Evolutionary conservation across 1,284 basidiomycete genomes (phyloP).

Genomic region (Cerioporus squamosus): DNA sequence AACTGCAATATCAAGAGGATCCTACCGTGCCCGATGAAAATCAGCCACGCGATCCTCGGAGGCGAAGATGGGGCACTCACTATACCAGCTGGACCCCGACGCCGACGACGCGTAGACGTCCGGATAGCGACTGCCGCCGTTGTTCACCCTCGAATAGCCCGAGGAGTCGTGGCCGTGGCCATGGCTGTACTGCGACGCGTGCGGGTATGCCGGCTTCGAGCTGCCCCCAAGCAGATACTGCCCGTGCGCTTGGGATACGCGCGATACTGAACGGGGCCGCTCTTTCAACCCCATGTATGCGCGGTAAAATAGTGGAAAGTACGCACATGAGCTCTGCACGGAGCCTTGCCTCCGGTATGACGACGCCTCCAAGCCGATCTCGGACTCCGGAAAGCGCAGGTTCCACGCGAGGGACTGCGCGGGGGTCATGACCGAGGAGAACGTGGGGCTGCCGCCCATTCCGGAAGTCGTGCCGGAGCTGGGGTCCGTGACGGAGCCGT

Average conservation of each 20-base stretch:
- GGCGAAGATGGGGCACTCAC: neutral
- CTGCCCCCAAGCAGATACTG: slow-evolving; percentile 11
- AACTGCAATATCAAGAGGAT: neutral
- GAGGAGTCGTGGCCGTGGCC: slow-evolving; percentile 7
- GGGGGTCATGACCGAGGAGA: slow-evolving; percentile 29
- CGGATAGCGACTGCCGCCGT: slow-evolving; percentile 4
- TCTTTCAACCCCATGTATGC: too few species aligned
- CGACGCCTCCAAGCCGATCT: slow-evolving; percentile 5
- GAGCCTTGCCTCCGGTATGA: slow-evolving; percentile 18
- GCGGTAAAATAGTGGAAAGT: neutral
- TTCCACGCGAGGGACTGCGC: slow-evolving; percentile 30
- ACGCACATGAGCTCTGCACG: slow-evolving; percentile 21
- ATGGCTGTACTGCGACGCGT: slow-evolving; percentile 5
- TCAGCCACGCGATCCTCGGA: too few species aligned
- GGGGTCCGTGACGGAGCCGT: slow-evolving; percentile 15
- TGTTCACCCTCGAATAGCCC: slow-evolving; percentile 4
- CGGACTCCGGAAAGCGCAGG: slow-evolving; percentile 13
- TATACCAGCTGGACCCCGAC: slow-evolving; percentile 10
- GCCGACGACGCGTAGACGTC: slow-evolving; percentile 17
- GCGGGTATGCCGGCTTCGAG: slow-evolving; percentile 9
- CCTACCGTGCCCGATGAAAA: too few species aligned
- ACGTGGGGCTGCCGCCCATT: slow-evolving; percentile 14
- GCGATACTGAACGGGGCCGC: slow-evolving; percentile 10
- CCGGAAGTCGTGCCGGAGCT: slow-evolving; percentile 5
- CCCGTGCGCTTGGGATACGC: slow-evolving; percentile 19